phyloP scores from a whole-genome alignment of 202 grass and related monocot genomes.

The Eragrostis tef region DNA sequence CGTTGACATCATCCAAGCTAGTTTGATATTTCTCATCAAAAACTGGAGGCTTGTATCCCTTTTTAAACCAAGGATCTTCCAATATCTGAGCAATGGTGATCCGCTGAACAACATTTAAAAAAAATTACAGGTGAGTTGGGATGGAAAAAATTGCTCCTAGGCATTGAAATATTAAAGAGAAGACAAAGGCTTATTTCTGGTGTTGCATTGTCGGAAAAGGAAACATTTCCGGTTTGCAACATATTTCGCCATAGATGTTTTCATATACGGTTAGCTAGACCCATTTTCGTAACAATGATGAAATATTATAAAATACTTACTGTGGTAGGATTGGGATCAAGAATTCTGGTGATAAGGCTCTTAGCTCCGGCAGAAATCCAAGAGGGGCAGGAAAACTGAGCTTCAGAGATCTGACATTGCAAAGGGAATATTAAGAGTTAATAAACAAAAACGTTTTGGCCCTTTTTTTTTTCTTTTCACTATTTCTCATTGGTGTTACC shows the following conservation, averaged over 20 bases:
- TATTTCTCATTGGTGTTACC: constrained; percentile 43
- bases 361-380: constrained; percentile 89
- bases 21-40: constrained; percentile 75
- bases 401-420: constrained; percentile 68
- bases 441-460: background rate
- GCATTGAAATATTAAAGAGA: constrained; percentile 20
- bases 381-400: constrained; percentile 76
- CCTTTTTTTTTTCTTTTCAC: background rate
- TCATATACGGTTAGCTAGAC: background rate
- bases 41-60: constrained; percentile 73
- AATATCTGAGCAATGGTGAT: constrained; percentile 81
- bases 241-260: too few relatives aligned
- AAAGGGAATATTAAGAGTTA: constrained; percentile 33
- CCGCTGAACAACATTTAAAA: constrained; percentile 55
- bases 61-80: constrained; percentile 91
- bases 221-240: background rate
- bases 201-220: background rate
- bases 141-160: background rate
- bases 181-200: too few relatives aligned
- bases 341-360: constrained; percentile 77
- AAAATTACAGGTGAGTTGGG: constrained; percentile 27
- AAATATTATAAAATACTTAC: constrained; percentile 56
- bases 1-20: constrained; percentile 78
- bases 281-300: background rate
- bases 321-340: constrained; percentile 76